A percentile compares a stretch with the other conserved stretches of the same genome.
Conservation (phyloP, 345 rosid genomes). For the Salix udensis region DNA sequence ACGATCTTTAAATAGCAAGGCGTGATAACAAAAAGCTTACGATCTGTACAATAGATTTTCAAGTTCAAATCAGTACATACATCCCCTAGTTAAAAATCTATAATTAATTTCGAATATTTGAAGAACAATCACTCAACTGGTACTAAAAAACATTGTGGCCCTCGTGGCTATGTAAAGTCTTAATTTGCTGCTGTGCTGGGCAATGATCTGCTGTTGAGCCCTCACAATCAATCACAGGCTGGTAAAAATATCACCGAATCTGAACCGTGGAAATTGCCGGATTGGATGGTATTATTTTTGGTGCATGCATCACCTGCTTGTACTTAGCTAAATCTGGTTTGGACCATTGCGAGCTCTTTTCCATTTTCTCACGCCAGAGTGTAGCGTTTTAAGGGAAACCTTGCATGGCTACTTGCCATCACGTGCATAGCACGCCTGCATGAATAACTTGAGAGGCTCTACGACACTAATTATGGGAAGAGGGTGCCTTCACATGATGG, state of each 20-base stretch:
- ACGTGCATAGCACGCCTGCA: slow-evolving; percentile 18
- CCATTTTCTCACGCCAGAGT: not conserved
- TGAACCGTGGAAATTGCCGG: slow-evolving; percentile 11
- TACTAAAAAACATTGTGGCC: not conserved
- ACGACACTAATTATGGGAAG: slow-evolving; percentile 22
- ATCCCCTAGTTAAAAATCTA: no score
- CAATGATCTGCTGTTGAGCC: slow-evolving; percentile 30
- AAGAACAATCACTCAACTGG: not conserved
- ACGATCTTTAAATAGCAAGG: accelerated
- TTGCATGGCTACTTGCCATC: not conserved
- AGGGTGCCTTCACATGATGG: slow-evolving; percentile 7
- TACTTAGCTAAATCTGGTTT: slow-evolving; percentile 9
- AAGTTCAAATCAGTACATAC: no score
- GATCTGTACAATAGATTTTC: accelerated
- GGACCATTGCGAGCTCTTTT: not conserved
- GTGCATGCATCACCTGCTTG: slow-evolving; percentile 21
- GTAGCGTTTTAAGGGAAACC: not conserved
- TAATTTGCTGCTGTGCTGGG: slow-evolving; percentile 1
- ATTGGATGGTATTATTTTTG: slow-evolving; percentile 25
- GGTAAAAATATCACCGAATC: not conserved
- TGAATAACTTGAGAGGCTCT: not conserved
- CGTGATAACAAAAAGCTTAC: accelerated
- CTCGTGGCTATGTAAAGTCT: not conserved
- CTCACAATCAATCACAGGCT: slow-evolving; percentile 21
- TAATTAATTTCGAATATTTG: not conserved